A percentile compares a stretch with the other conserved stretches of the same genome.
These are phyloP conservation scores for Coniochaeta ligniaria DNA, from an alignment of 2,329 filamentous ascomycete genomes.

Conservation along the genomic window DNA sequence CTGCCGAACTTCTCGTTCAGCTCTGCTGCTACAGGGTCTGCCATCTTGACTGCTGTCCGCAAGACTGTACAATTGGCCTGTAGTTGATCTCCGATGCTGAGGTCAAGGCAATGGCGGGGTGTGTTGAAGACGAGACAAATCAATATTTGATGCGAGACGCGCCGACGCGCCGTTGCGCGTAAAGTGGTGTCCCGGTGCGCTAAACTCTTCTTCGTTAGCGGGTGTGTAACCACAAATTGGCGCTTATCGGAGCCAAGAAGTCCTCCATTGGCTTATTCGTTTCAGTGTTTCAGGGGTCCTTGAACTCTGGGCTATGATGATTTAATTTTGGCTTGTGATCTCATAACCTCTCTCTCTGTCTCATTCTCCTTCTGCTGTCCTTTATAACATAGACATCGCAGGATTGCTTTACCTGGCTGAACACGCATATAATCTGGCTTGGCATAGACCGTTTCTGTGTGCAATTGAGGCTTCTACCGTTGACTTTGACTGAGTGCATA, in stretches of 20 bases:
- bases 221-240: not conserved
- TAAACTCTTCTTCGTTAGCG: not conserved
- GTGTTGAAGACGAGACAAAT: not conserved
- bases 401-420: not conserved
- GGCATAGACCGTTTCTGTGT: not conserved
- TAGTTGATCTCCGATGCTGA: not conserved
- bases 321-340: not conserved
- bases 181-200: constrained; percentile 8
- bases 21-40: constrained; percentile 29
- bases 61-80: not conserved
- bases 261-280: not conserved
- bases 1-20: constrained; percentile 47
- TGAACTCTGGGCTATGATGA: not conserved
- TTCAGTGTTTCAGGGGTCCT: not conserved
- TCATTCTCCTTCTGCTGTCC: no score
- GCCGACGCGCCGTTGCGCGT: constrained; percentile 6
- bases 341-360: not conserved
- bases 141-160: constrained; percentile 4
- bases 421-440: no score
- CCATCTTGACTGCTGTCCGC: constrained; percentile 19
- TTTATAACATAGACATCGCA: not conserved
- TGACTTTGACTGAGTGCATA: no score
- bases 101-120: no score
- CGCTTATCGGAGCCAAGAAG: not conserved
- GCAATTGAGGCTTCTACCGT: not conserved